These are phyloP conservation scores for Wickerhamomyces sp. DNA, from an alignment of 1,139 yeast genomes.

Conservation along the genomic window DNA sequence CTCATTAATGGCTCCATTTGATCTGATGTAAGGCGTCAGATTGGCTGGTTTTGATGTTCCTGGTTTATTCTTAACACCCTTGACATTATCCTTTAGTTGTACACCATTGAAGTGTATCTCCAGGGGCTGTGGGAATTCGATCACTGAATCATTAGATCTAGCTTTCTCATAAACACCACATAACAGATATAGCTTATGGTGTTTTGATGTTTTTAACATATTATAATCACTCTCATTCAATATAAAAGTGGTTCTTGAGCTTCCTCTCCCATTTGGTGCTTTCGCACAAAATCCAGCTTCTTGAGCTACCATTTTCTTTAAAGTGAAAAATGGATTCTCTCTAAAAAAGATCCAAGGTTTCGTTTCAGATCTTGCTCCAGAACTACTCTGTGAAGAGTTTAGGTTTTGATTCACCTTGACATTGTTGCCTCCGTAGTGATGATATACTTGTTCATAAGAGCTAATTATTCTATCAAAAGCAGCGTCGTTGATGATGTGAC, in stretches of 20 bases:
- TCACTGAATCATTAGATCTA: conserved; percentile 32
- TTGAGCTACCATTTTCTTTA: conserved; percentile 41
- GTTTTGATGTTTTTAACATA: conserved; percentile 27
- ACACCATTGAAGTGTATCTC: conserved; percentile 49
- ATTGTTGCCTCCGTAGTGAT: conserved; percentile 3
- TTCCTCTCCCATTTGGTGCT: conserved; percentile 39
- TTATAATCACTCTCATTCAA: conserved; percentile 37
- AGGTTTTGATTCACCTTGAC: background rate
- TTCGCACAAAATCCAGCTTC: conserved; percentile 39
- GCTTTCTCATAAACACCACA: conserved; percentile 39
- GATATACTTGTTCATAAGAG: conserved; percentile 12
- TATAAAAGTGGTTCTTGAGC: conserved; percentile 34
- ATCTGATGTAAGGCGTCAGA: conserved; percentile 41
- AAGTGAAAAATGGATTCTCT: conserved; percentile 48
- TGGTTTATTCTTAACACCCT: conserved; percentile 56
- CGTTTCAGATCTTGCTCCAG: conserved; percentile 1
- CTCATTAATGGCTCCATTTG: conserved; percentile 31
- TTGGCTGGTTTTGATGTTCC: conserved; percentile 71
- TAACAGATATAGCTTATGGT: conserved; percentile 38
- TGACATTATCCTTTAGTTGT: conserved; percentile 43
- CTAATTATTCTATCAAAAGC: conserved; percentile 24
- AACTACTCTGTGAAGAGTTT: conserved; percentile 3
- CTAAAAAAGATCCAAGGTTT: conserved; percentile 42
- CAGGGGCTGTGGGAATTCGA: conserved; percentile 57
- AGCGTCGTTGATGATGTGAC: conserved; percentile 39